A percentile compares a stretch with the other conserved stretches of the same genome.
phyloP scores from a whole-genome alignment of 2,329 filamentous ascomycete species.

The Pleomassaria siparia region DNA sequence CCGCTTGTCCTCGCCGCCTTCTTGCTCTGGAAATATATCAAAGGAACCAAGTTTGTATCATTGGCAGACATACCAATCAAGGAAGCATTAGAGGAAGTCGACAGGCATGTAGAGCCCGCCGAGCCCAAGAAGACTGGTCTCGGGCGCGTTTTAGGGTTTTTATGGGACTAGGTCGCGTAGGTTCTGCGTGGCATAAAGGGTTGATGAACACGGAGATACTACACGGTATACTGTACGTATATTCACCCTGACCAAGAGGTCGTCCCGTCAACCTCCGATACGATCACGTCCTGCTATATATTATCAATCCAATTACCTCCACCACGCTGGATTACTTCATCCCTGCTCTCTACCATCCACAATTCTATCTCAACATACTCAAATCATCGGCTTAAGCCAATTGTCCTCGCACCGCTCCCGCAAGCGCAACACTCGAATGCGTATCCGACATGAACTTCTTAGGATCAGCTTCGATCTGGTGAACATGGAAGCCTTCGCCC shows the following conservation, averaged over 20 bases:
- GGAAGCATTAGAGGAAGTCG: constrained; percentile 24
- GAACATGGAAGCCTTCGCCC: constrained; percentile 53
- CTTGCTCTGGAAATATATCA: constrained; percentile 66
- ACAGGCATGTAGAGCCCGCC: constrained; percentile 18
- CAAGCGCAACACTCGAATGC: constrained; percentile 54
- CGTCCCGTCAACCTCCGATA: no score
- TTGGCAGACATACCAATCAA: constrained; percentile 24
- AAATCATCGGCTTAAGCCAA: constrained; percentile 13
- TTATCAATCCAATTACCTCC: background rate
- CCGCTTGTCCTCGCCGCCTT: constrained; percentile 49
- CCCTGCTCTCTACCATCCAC: background rate
- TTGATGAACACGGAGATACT: no score
- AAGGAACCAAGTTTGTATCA: constrained; percentile 56
- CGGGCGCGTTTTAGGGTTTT: constrained; percentile 13
- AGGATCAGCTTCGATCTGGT: constrained; percentile 55
- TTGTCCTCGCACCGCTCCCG: constrained; percentile 58
- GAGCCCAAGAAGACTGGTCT: constrained; percentile 20
- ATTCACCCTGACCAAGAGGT: no score
- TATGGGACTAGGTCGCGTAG: no score
- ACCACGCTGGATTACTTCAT: background rate
- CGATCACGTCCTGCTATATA: background rate
- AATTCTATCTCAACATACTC: background rate
- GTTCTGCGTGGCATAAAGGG: no score
- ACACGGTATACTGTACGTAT: no score
- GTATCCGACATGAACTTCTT: constrained; percentile 56